These are phyloP conservation scores for Fusarium pseudograminearum DNA, from an alignment of 2,329 filamentous ascomycete genomes.

Conservation along the genomic window DNA sequence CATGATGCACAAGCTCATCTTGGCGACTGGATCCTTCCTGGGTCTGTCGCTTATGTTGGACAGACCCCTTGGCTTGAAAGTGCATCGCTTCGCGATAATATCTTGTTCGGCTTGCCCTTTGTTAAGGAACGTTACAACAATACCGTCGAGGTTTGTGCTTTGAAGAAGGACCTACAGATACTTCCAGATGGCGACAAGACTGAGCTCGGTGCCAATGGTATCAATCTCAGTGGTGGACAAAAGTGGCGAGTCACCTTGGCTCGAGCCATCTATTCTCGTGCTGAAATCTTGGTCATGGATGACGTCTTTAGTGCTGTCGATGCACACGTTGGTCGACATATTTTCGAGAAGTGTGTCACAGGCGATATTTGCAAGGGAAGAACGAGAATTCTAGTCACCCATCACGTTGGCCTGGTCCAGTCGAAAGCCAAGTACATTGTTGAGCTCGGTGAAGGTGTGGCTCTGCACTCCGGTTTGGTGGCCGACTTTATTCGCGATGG, in stretches of 20 bases:
- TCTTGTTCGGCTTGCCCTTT: constrained; percentile 79
- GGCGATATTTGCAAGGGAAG: constrained; percentile 76
- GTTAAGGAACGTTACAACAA: constrained; percentile 76
- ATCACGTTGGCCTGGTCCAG: constrained; percentile 79
- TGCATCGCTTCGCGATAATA: constrained; percentile 81
- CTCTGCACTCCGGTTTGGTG: constrained; percentile 72
- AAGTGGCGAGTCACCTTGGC: constrained; percentile 86
- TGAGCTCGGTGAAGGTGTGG: constrained; percentile 75
- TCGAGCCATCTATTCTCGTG: constrained; percentile 82
- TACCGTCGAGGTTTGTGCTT: constrained; percentile 77
- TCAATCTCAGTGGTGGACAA: constrained; percentile 86
- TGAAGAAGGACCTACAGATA: constrained; percentile 81
- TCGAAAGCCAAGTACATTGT: constrained; percentile 80
- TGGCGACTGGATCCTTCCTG: constrained; percentile 76
- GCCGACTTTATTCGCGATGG: constrained; percentile 72
- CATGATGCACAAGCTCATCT: constrained; percentile 72
- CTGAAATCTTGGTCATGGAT: constrained; percentile 81
- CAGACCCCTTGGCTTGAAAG: constrained; percentile 91
- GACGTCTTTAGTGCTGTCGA: constrained; percentile 89
- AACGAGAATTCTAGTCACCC: constrained; percentile 83
- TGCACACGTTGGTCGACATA: constrained; percentile 81
- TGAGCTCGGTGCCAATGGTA: constrained; percentile 85
- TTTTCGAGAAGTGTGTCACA: constrained; percentile 80
- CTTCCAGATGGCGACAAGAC: constrained; percentile 82
- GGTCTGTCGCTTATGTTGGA: constrained; percentile 78